Evolutionary conservation across 2,329 filamentous ascomycete genomes (phyloP).

Genomic region (Ploettnerulaceae sp.): DNA sequence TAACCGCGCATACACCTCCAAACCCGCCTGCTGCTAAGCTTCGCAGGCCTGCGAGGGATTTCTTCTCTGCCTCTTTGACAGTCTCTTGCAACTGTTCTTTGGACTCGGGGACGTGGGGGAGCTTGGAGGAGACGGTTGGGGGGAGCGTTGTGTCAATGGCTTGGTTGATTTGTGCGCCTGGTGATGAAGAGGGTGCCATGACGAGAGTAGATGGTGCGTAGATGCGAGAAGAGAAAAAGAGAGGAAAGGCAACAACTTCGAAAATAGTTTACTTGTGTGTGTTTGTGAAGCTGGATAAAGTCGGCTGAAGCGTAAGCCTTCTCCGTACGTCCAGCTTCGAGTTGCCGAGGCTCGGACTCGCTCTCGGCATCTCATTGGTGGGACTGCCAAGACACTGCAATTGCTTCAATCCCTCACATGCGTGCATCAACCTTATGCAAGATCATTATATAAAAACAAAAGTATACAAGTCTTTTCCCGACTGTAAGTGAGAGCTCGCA

Average conservation of each 20-base stretch:
- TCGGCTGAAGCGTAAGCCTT: no score
- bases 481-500: no score
- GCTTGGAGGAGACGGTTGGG: conserved; percentile 24
- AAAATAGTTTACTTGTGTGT: no score
- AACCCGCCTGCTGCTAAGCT: conserved; percentile 87
- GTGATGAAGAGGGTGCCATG: conserved; percentile 26
- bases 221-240: background rate
- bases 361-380: no score
- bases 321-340: no score
- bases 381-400: no score
- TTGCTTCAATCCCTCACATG: no score
- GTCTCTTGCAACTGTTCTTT: conserved; percentile 33
- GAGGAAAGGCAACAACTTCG: background rate
- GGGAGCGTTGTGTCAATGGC: conserved; percentile 28
- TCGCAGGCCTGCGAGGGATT: conserved; percentile 57
- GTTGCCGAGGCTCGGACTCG: no score
- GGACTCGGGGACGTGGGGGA: conserved; percentile 33
- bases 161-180: conserved; percentile 28
- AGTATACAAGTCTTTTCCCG: no score
- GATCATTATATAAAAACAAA: no score
- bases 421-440: no score
- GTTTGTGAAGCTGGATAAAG: no score
- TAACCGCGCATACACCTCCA: conserved; percentile 86
- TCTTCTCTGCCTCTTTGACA: conserved; percentile 27
- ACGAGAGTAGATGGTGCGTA: conserved; percentile 6